Conservation (phyloP, 495 filamentous ascomycete species). For the Xylaria intraflava region DNA sequence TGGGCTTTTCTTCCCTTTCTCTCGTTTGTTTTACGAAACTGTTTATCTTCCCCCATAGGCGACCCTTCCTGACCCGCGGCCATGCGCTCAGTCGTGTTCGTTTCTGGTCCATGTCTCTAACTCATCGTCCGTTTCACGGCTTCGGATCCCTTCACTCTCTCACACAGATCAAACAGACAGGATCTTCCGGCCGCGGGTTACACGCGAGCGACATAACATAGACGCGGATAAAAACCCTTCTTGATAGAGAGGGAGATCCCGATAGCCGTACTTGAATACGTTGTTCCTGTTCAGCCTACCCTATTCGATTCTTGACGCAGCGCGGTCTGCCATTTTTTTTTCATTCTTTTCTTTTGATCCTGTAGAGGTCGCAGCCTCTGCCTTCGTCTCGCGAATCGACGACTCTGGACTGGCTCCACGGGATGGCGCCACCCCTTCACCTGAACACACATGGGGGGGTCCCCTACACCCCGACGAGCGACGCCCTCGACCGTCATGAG, state of each 20-base stretch:
- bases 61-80: constrained; percentile 35
- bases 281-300: constrained; percentile 4
- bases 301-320: constrained; percentile 27
- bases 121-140: constrained; percentile 12
- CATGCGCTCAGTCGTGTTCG: constrained; percentile 22
- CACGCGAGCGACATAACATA: constrained; percentile 6
- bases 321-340: constrained; percentile 20
- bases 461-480: constrained; percentile 40
- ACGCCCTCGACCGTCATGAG: constrained; percentile 46
- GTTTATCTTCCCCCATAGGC: constrained; percentile 25
- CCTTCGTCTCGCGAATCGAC: background rate
- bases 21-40: background rate
- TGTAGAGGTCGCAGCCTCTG: constrained; percentile 14
- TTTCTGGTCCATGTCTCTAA: constrained; percentile 20
- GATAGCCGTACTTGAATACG: constrained; percentile 11
- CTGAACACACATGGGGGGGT: constrained; percentile 34
- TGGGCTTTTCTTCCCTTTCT: constrained; percentile 35
- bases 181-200: constrained; percentile 11
- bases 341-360: constrained; percentile 17
- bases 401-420: constrained; percentile 9
- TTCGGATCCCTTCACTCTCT: constrained; percentile 8
- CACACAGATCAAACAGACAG: constrained; percentile 10
- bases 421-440: constrained; percentile 44
- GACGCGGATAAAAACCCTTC: background rate
- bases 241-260: background rate